Conservation (phyloP, 768 basidiomycete genomes). For the Leucocoprinus birnbaumii region DNA sequence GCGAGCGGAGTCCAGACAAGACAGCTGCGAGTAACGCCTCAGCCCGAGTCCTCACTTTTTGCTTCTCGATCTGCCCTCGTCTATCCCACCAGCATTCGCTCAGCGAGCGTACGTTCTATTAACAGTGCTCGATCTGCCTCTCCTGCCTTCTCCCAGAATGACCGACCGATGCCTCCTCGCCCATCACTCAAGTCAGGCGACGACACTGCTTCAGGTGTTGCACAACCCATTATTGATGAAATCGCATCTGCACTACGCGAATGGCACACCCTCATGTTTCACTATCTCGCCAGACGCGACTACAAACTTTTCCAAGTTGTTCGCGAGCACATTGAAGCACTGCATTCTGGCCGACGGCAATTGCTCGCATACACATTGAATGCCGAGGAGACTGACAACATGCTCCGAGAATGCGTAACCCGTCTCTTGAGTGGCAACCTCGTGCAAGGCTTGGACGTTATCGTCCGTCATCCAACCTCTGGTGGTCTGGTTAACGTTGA, state of each 20-base stretch:
- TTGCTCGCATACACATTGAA: constrained; percentile 85
- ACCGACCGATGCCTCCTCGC: constrained; percentile 81
- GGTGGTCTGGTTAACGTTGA: constrained; percentile 91
- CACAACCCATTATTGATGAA: constrained; percentile 93
- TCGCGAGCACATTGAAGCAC: constrained; percentile 83
- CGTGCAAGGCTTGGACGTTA: constrained; percentile 89
- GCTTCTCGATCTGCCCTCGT: constrained; percentile 71
- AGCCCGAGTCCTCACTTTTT: constrained; percentile 65
- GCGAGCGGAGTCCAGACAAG: constrained; percentile 40
- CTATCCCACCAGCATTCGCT: constrained; percentile 74
- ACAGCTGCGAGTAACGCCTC: constrained; percentile 71
- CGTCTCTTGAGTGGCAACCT: constrained; percentile 88
- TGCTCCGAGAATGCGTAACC: constrained; percentile 85
- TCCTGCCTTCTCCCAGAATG: constrained; percentile 57
- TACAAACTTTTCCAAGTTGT: constrained; percentile 88
- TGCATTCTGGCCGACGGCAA: constrained; percentile 90
- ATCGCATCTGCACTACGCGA: constrained; percentile 95
- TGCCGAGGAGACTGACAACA: constrained; percentile 77
- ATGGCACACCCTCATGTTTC: constrained; percentile 92
- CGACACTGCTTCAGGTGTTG: constrained; percentile 80
- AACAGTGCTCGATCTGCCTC: constrained; percentile 69
- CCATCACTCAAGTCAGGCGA: constrained; percentile 95
- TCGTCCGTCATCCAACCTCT: constrained; percentile 93
- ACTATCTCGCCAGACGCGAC: constrained; percentile 84
- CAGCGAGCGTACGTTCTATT: constrained; percentile 62